Base-by-base conservation (phyloP, 1,284 basidiomycete genomes). In the Athelia psychrophila region DNA sequence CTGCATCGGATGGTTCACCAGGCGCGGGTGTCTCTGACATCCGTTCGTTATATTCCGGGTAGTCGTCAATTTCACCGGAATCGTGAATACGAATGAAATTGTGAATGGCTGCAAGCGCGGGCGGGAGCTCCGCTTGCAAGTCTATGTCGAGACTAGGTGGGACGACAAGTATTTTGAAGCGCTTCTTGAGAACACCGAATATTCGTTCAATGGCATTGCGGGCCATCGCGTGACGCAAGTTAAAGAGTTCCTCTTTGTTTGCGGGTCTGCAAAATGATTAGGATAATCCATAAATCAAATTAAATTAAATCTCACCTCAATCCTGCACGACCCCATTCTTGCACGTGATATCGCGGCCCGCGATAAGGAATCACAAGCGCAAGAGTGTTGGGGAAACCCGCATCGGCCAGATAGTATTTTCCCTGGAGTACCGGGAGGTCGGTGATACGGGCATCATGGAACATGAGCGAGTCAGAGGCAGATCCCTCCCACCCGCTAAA, bases 171-270 rank as follows among this genome's bases (percentile, higher is more conserved):
- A 72, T 55, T 1, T 44, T 19, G 50, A 65, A 73, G 2, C 58
- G 50, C 13, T 58, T 35, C 56, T 76, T 74, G 52, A 65, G 35
- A 13, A 72, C 65, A 33, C 72, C 70, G 64, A 76, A 76, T 12
- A 72, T 68, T 2, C 61, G 60, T 52, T 75, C 68, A 48, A 75
- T 61, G n/a, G 69, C 62, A 60, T 74, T 76, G 3, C 64, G 58
- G 6, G 58, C 54, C 18, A 52, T 50, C 20, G 71, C 65, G 60
- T 76, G 71, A 0, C 61, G 58, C 10, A 74, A 62, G 51, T 69
- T 70, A 55, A 61, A 71, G 2, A 71, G 55, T 50, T 71, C 68
- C 51, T 73, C 30, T 3, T 32, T 20, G 52, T 65, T 68, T 25
- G 50, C 46, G 44, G 71, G 69, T 20, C 68, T 69, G 32, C 9